A percentile compares a stretch with the other conserved stretches of the same genome.
Evolutionary conservation across 2,329 filamentous ascomycete genomes (phyloP).

Genomic region (Rachicladosporium sp.): DNA sequence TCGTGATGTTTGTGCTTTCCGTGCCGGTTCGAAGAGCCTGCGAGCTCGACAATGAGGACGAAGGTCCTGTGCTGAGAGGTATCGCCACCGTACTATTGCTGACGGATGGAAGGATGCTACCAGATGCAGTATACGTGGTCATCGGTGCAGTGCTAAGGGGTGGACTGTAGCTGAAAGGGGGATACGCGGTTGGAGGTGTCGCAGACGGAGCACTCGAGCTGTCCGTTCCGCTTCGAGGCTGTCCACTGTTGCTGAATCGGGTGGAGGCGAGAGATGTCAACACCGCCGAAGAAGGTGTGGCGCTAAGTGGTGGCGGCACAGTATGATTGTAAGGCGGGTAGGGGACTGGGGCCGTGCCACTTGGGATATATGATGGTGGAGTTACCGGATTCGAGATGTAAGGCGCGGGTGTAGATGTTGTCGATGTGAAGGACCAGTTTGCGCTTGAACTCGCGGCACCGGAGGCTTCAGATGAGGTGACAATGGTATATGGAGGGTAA

Average conservation of each 20-base stretch:
- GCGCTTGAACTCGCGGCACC: background rate
- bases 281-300: background rate
- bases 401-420: background rate
- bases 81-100: too few species aligned
- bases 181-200: background rate
- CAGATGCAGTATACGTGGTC: too few species aligned
- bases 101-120: too few species aligned
- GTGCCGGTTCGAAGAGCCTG: too few species aligned
- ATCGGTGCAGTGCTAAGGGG: background rate
- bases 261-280: background rate
- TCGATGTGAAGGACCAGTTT: background rate
- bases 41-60: too few species aligned
- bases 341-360: slow-evolving; percentile 1
- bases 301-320: too few species aligned
- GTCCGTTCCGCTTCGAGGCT: slow-evolving; percentile 4
- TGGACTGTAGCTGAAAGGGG: background rate
- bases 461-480: background rate
- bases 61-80: too few species aligned
- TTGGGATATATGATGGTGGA: background rate
- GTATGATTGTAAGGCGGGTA: background rate
- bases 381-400: background rate
- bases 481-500: too few species aligned
- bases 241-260: slow-evolving; percentile 1
- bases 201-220: background rate
- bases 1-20: too few species aligned